phyloP scores from a whole-genome alignment of 345 rosid species.

The Arabidopsis arenosa region DNA sequence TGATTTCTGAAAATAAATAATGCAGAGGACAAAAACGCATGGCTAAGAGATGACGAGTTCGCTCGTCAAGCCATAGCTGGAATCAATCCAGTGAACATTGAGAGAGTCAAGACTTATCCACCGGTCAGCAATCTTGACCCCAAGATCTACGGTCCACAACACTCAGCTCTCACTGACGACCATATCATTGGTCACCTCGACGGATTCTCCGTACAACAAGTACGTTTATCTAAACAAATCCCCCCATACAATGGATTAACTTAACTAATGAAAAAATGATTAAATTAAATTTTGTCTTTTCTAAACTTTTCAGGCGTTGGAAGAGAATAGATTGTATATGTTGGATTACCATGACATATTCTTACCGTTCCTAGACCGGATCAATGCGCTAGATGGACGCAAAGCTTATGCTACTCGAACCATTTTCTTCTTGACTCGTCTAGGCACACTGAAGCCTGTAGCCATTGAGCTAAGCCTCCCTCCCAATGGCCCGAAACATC shows the following conservation, averaged over 20 bases:
- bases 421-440: conserved; percentile 69
- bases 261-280: neutral
- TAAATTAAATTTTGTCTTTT: neutral
- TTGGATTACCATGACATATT: conserved; percentile 82
- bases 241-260: neutral
- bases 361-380: conserved; percentile 83
- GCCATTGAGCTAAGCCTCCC: conserved; percentile 89
- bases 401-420: conserved; percentile 93
- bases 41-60: conserved; percentile 97
- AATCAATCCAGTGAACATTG: conserved; percentile 81
- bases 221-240: conserved; percentile 34
- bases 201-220: conserved; percentile 89
- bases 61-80: conserved; percentile 93
- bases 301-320: conserved; percentile 72
- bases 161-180: conserved; percentile 77
- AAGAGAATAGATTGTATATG: conserved; percentile 71
- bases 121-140: conserved; percentile 92
- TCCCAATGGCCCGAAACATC: conserved; percentile 41
- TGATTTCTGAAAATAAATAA: conserved; percentile 8
- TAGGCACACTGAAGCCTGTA: conserved; percentile 78
- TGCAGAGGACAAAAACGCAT: conserved; percentile 95
- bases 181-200: conserved; percentile 71
- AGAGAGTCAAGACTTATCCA: conserved; percentile 67
- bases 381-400: conserved; percentile 83
- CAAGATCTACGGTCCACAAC: conserved; percentile 68